phyloP scores from a whole-genome alignment of 768 basidiomycete species.

The Lyophyllum shimeji region DNA sequence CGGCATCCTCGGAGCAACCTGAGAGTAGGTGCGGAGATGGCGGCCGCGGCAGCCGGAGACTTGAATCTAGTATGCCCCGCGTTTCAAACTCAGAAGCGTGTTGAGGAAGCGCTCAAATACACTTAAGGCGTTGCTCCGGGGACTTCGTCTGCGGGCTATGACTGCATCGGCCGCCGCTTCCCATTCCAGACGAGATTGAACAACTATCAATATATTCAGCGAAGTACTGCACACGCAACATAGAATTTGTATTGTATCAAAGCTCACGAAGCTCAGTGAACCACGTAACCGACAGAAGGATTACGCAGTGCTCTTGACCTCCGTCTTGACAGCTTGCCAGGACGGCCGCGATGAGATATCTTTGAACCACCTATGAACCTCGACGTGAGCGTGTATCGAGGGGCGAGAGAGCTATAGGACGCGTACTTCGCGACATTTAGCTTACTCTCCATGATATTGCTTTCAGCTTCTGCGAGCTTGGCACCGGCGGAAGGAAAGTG shows the following conservation, averaged over 20 bases:
- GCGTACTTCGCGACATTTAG: conserved; percentile 42
- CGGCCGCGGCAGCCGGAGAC: too few species aligned
- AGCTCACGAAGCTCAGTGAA: background rate
- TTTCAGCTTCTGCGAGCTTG: conserved; percentile 22
- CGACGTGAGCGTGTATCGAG: background rate
- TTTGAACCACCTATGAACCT: conserved; percentile 15
- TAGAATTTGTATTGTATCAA: background rate
- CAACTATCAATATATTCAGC: too few species aligned
- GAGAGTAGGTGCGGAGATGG: too few species aligned
- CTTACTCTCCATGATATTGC: conserved; percentile 28
- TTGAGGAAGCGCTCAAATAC: too few species aligned
- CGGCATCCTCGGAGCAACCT: too few species aligned
- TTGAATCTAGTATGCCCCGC: too few species aligned
- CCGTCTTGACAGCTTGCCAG: conserved; percentile 48
- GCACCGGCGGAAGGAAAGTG: conserved; percentile 41
- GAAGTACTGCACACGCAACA: background rate
- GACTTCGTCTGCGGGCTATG: too few species aligned
- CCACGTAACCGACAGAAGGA: background rate
- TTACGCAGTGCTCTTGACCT: conserved; percentile 20
- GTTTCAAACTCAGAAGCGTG: too few species aligned
- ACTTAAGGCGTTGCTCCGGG: too few species aligned
- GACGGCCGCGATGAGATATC: conserved; percentile 45
- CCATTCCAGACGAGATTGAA: too few species aligned
- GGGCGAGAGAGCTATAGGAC: too few species aligned
- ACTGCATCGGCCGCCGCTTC: too few species aligned